Base-by-base conservation (phyloP, 192 early-diverging fungal species). In the Coemansia reversa region DNA sequence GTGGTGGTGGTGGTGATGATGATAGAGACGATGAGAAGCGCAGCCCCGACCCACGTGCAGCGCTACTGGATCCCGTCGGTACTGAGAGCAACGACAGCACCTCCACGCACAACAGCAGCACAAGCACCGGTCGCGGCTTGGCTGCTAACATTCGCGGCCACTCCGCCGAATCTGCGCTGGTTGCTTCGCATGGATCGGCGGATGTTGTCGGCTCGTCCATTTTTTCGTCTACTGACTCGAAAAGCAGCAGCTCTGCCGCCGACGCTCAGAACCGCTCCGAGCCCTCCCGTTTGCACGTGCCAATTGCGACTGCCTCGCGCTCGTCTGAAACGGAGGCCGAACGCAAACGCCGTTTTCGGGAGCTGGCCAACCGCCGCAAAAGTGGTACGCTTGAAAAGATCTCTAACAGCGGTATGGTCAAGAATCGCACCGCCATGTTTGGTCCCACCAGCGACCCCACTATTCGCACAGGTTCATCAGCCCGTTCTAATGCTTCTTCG, bases 381-480 rank as follows among this genome's bases (percentile, higher is more conserved):
- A 80, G 77, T 50, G 77, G 77, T 27, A 80, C 77, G 11, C 70
- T 80, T 7, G 77, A 70, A 62, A 65, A 66, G 18, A 80, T 80
- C 30, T 74, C 72, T 29, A 71, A 71, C 68, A 63, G 77, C 33
- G 77, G 77, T 0, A 27, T 80, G 49, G 77, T 80, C 18, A 74
- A 74, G 55, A 63, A 58, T 28, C 77, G 77, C 52, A 66, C 57
- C 51, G 77, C 77, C 0, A 55, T 80, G 30, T 54, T 80, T 51
- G 62, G 63, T 18, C 66, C 33, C 2, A 35, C 70, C 9, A 69
- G 76, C 52, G 76, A 66, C 2, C 54, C 60, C 9, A 49, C 30
- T 25, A 47, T 66, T 7, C 67, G 60, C 1, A 42, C 53, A 5
- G 18, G 53, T 5, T 39, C 69, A 1, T 52, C 54, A 51, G 47